A percentile compares a stretch with the other conserved stretches of the same genome.
phyloP scores from a whole-genome alignment of 2,329 filamentous ascomycete genomes.

The Diaporthe amygdali region DNA sequence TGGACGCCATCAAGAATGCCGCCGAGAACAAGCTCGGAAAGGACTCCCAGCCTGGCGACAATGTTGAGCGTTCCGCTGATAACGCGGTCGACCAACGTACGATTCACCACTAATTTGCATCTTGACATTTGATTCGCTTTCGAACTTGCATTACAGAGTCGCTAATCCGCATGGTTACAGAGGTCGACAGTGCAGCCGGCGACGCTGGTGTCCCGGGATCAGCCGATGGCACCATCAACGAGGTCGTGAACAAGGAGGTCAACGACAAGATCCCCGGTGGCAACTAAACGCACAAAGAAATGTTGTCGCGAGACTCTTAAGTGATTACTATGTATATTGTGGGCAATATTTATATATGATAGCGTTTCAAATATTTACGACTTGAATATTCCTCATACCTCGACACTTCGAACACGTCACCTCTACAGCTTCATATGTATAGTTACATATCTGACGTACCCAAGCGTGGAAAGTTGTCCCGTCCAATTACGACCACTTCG shows the following conservation, averaged over 20 bases:
- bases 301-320: background rate
- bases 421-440: background rate
- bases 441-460: background rate
- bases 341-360: background rate
- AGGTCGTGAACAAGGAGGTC: conserved; percentile 27
- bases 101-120: background rate
- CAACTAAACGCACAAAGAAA: conserved; percentile 16
- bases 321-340: background rate
- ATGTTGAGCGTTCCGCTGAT: conserved; percentile 26
- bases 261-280: conserved; percentile 30
- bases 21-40: conserved; percentile 25
- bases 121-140: background rate
- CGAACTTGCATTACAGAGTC: no score
- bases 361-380: conserved; percentile 2
- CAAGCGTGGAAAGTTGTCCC: conserved; percentile 19
- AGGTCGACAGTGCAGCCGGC: conserved; percentile 26
- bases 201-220: conserved; percentile 25
- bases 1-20: conserved; percentile 22
- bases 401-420: no score
- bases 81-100: conserved; percentile 27
- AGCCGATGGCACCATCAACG: conserved; percentile 23
- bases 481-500: conserved; percentile 34
- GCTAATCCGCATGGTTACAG: background rate
- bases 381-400: background rate
- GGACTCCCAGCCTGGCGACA: conserved; percentile 28